A percentile compares a stretch with the other conserved stretches of the same genome.
Conservation (phyloP, 1,139 yeast genomes). For the Yamadazyma jaroonii region DNA sequence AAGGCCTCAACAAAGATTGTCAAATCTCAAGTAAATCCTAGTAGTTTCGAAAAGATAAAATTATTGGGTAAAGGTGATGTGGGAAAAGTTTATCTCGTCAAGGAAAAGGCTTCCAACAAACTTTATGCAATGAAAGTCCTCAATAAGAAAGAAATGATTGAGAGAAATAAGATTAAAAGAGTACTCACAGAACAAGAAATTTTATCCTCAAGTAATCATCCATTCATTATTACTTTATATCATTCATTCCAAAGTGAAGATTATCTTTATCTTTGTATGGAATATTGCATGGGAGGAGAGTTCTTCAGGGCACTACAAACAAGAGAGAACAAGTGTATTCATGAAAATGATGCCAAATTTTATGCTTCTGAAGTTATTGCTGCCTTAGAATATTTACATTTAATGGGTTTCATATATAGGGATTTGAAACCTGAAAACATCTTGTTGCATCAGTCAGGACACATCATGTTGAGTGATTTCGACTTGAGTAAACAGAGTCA, state of each 20-base stretch:
- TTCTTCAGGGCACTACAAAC: slow-evolving; percentile 96
- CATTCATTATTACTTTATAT: slow-evolving; percentile 92
- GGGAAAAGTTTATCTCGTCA: slow-evolving; percentile 90
- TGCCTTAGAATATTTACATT: slow-evolving; percentile 89
- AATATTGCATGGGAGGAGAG: slow-evolving; percentile 99
- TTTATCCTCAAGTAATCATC: slow-evolving; percentile 92
- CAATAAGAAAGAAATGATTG: slow-evolving; percentile 89
- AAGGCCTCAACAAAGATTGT: slow-evolving; percentile 69
- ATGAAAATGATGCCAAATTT: slow-evolving; percentile 86
- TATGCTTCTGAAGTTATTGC: slow-evolving; percentile 98
- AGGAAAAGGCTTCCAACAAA: slow-evolving; percentile 71
- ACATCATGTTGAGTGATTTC: slow-evolving; percentile 95
- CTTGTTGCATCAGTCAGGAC: slow-evolving; percentile 90
- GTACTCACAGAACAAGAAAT: slow-evolving; percentile 97
- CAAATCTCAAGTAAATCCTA: slow-evolving; percentile 80
- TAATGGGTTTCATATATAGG: slow-evolving; percentile 95
- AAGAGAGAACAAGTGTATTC: slow-evolving; percentile 77
- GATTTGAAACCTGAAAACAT: slow-evolving; percentile 96
- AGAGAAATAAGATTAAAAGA: slow-evolving; percentile 89
- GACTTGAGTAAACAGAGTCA: slow-evolving; percentile 91
- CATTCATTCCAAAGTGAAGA: slow-evolving; percentile 97
- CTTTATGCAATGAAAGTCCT: slow-evolving; percentile 92
- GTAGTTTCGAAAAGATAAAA: slow-evolving; percentile 83
- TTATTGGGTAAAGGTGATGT: slow-evolving; percentile 96
- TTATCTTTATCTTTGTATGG: slow-evolving; percentile 93